A percentile compares a stretch with the other conserved stretches of the same genome.
Conservation (phyloP, 768 basidiomycete genomes). For the Solioccasus polychromus region DNA sequence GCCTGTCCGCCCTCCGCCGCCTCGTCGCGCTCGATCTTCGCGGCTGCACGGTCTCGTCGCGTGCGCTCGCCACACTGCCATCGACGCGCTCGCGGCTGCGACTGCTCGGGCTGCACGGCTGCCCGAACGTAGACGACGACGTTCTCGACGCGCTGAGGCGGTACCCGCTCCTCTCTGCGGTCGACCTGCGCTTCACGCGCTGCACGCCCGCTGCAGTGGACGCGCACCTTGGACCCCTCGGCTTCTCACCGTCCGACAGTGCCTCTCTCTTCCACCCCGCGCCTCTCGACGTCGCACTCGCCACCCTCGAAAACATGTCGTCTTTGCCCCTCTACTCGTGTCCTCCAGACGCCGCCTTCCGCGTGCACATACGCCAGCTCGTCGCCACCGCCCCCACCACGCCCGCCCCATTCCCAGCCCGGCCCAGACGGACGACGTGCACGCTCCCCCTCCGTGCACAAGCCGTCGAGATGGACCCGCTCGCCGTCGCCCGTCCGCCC, state of each 20-base stretch:
- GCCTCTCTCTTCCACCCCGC: constrained; percentile 42
- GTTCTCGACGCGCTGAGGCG: constrained; percentile 39
- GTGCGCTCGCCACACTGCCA: constrained; percentile 52
- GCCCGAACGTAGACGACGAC: constrained; percentile 44
- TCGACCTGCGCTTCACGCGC: constrained; percentile 54
- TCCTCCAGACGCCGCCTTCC: constrained; percentile 24
- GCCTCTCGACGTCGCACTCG: constrained; percentile 37
- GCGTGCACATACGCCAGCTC: constrained; percentile 24
- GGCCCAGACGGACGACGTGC: neutral
- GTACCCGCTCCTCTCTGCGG: constrained; percentile 58
- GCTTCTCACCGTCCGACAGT: constrained; percentile 27
- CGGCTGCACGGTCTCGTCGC: constrained; percentile 46
- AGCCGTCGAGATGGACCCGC: constrained; percentile 18
- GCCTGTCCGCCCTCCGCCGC: constrained; percentile 49
- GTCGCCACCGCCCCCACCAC: neutral
- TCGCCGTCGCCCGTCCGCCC: constrained; percentile 27
- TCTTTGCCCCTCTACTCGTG: constrained; percentile 28
- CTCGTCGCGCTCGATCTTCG: constrained; percentile 67
- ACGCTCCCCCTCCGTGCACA: constrained; percentile 20
- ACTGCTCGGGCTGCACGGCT: constrained; percentile 54
- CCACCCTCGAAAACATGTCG: constrained; percentile 23
- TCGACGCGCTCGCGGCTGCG: constrained; percentile 43
- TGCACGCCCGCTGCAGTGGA: constrained; percentile 32
- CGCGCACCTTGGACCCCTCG: constrained; percentile 16
- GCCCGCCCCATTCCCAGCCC: neutral